Evolutionary conservation across 1,284 basidiomycete genomes (phyloP), one percentile per base, ranked within the genome.

Genomic region (Veloporphyrellus conicus): DNA sequence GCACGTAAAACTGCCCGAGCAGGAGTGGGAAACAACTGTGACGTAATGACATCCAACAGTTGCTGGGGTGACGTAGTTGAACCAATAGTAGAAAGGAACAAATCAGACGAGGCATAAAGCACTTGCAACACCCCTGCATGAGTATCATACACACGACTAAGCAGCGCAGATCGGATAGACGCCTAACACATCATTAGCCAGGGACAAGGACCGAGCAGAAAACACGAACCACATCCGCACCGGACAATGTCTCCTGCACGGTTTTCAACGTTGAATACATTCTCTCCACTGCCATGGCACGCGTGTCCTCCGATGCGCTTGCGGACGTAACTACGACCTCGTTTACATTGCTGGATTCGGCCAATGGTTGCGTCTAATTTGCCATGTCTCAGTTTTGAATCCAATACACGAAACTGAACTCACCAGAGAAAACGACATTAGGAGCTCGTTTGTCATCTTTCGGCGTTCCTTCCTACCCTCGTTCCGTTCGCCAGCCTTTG

Each of bases 101-200:
- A 43, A 5, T 67, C 57, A 1, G 81, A 68, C 6, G 74, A 63
- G 1, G 70, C 67, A 62, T 93, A 93, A 2, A 94, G 68, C 0
- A 75, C 77, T 31, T 83, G 72, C 11, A 92, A 65, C 9, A 94
- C 86, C 0, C 66, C 57, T 2, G 69, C 52, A 29, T 80, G 75
- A 4, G 75, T 71, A 58, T 95, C 92, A 41, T 81, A 75, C 3
- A 89, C 62, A 2, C 88, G 79, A 12, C 81, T 75, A 16, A 83
- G 58, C 6, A 87, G 67, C 2, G 81, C 78, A 8, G 74, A 72
- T 27, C 69, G 70, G 16, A 80, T 63, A 3, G 78, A 73, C 42
- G 73, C 68, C 79, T 82, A 44, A 6, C 18, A 41, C 16, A 39
- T 25, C 23, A 25, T 53, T 19, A 55, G 29, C 29, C 9, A 16